Percentiles rank a stretch among this genome's conserved stretches.
These are phyloP conservation scores for Arthrobotrys sphaeroides DNA, from an alignment of 2,329 filamentous ascomycete species.

Conservation along the genomic window DNA sequence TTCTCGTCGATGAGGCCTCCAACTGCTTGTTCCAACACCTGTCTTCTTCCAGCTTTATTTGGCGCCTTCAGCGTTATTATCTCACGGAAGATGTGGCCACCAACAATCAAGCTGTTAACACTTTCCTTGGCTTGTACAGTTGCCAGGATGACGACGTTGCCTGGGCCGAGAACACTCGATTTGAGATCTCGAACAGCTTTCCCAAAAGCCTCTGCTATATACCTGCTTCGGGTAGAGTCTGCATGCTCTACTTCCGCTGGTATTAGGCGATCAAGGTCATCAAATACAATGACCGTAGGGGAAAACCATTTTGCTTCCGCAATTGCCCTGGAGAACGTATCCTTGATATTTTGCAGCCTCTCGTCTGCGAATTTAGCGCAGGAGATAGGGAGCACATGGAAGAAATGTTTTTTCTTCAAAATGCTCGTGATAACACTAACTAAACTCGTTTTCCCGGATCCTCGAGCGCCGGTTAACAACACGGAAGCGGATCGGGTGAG, in stretches of 20 bases:
- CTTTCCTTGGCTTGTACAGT: conserved; percentile 94
- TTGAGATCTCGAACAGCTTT: conserved; percentile 75
- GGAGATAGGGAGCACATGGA: conserved; percentile 56
- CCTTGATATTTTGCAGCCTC: conserved; percentile 87
- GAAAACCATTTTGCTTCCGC: conserved; percentile 92
- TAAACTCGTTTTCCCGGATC: conserved; percentile 87
- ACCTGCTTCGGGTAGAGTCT: conserved; percentile 90
- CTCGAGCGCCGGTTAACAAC: conserved; percentile 85
- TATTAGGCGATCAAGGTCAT: conserved; percentile 92
- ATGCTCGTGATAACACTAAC: conserved; percentile 78
- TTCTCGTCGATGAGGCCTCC: conserved; percentile 59
- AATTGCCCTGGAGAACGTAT: conserved; percentile 83
- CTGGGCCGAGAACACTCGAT: conserved; percentile 72
- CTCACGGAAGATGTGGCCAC: conserved; percentile 90
- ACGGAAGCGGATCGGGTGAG: conserved; percentile 88
- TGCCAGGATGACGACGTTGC: conserved; percentile 77
- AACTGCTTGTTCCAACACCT: conserved; percentile 73
- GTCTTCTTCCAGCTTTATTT: conserved; percentile 85
- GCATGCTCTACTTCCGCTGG: conserved; percentile 94
- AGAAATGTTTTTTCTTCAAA: conserved; percentile 63
- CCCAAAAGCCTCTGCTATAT: conserved; percentile 88
- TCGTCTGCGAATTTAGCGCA: conserved; percentile 77
- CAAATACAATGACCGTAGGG: conserved; percentile 82
- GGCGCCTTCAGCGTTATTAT: conserved; percentile 90
- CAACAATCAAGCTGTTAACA: conserved; percentile 87